Conservation (phyloP, 2,329 filamentous ascomycete species). For the Trichoderma sp. region DNA sequence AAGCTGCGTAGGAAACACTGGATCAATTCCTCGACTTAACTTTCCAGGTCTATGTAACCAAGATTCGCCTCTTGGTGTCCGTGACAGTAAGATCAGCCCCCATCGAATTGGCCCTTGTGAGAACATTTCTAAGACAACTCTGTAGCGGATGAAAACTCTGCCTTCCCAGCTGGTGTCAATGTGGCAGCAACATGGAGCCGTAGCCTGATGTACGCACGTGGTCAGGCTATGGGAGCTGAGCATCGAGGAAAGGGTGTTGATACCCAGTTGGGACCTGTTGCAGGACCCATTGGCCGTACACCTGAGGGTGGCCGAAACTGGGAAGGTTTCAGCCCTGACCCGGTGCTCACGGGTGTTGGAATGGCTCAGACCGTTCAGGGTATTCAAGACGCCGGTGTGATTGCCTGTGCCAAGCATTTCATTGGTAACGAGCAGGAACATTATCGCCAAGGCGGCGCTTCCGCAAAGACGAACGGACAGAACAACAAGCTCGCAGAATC, state of each 20-base stretch:
- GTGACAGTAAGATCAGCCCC: background rate
- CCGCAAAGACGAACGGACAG: background rate
- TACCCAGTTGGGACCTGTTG: slow-evolving; percentile 57
- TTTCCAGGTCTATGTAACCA: slow-evolving; percentile 41
- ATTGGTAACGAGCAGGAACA: background rate
- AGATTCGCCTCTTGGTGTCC: background rate
- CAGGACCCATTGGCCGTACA: slow-evolving; percentile 70
- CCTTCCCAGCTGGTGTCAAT: background rate
- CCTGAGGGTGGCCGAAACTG: slow-evolving; percentile 72
- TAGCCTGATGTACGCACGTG: background rate
- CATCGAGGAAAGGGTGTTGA: background rate
- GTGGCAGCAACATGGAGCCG: background rate
- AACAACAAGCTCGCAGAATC: background rate
- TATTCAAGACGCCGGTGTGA: slow-evolving; percentile 72
- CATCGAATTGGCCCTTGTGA: background rate
- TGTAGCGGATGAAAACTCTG: background rate
- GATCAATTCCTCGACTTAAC: slow-evolving; percentile 45
- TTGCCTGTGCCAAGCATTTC: background rate
- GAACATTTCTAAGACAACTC: background rate
- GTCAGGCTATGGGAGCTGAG: background rate
- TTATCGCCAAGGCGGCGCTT: background rate
- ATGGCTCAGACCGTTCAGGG: slow-evolving; percentile 71
- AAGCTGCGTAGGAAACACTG: slow-evolving; percentile 48
- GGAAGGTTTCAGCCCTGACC: slow-evolving; percentile 74
- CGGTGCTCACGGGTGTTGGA: slow-evolving; percentile 68